Percentiles rank a stretch among this genome's conserved stretches.
These are phyloP conservation scores for Phytopythium kandeliae DNA, from an alignment of 352 stramenopile genomes.

Conservation along the genomic window DNA sequence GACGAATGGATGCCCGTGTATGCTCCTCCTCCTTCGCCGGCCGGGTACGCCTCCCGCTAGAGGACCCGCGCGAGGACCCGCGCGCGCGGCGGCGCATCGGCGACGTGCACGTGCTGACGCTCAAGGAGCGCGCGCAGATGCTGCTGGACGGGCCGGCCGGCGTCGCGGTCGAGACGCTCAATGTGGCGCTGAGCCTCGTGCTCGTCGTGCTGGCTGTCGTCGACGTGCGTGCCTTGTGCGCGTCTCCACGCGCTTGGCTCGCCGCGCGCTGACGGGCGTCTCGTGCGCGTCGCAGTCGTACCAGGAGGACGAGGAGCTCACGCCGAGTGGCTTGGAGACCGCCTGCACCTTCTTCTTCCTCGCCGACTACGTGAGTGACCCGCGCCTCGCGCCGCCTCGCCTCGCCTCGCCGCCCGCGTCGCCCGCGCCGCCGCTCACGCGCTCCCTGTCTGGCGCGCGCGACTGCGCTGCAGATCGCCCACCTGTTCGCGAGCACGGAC, in stretches of 20 bases:
- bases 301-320: conserved; percentile 5
- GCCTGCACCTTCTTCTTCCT: conserved; percentile 35
- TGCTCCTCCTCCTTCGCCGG: too few species aligned
- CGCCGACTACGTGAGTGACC: conserved; percentile 33
- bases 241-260: too few species aligned
- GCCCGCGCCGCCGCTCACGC: background rate
- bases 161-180: conserved; percentile 30
- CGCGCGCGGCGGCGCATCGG: conserved; percentile 16
- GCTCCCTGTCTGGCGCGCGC: too few species aligned
- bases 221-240: conserved; percentile 13
- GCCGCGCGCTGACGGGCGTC: too few species aligned
- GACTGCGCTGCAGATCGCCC: conserved; percentile 16
- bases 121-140: conserved; percentile 33
- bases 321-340: conserved; percentile 21
- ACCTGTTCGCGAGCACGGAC: conserved; percentile 36
- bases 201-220: conserved; percentile 38
- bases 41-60: too few species aligned
- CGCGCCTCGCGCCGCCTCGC: background rate
- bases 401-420: background rate
- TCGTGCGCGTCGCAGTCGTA: conserved; percentile 25
- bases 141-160: conserved; percentile 35
- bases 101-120: conserved; percentile 31
- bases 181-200: conserved; percentile 39
- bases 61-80: conserved; percentile 1
- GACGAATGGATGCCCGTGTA: too few species aligned